Evolutionary conservation across 306 rosid species (phyloP).

Genomic region (Fragaria vesca): DNA sequence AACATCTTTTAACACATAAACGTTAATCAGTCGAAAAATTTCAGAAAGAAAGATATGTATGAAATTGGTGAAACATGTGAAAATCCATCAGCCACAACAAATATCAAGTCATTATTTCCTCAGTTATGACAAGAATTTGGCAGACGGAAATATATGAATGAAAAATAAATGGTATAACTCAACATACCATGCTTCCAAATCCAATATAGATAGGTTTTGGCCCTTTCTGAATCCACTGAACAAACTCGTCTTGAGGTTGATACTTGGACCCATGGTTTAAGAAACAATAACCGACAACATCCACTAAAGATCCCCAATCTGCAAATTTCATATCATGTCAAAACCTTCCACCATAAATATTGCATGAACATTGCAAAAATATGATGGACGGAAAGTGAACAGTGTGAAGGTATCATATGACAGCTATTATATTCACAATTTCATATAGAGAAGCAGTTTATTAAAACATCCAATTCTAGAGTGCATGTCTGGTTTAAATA

Average conservation of each 20-base stretch:
- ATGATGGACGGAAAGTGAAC: not conserved
- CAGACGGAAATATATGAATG: not conserved
- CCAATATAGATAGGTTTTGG: slow-evolving; percentile 84
- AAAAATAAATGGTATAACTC: slow-evolving; percentile 16
- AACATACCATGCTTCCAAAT: slow-evolving; percentile 96
- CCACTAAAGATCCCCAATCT: slow-evolving; percentile 96
- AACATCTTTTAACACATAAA: not conserved
- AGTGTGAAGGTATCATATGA: slow-evolving; percentile 2
- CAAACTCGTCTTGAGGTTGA: slow-evolving; percentile 68
- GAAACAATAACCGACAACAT: slow-evolving; percentile 95
- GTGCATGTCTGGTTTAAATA: not conserved
- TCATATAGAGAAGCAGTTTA: not conserved
- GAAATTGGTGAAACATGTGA: not conserved
- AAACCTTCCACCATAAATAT: slow-evolving; percentile 22
- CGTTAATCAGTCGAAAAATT: not conserved
- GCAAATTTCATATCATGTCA: slow-evolving; percentile 38
- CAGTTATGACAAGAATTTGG: slow-evolving; percentile 8
- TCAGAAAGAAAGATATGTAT: not conserved
- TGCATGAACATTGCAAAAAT: slow-evolving; percentile 16
- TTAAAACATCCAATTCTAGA: not conserved
- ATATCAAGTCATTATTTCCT: not conserved
- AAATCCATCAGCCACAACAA: slow-evolving; percentile 2
- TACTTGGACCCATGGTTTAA: slow-evolving; percentile 69
- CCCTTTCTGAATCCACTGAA: slow-evolving; percentile 78
- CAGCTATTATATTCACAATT: slow-evolving; percentile 6